Evolutionary conservation across 2,329 filamentous ascomycete species (phyloP).

Genomic region (Colletotrichum musicola): DNA sequence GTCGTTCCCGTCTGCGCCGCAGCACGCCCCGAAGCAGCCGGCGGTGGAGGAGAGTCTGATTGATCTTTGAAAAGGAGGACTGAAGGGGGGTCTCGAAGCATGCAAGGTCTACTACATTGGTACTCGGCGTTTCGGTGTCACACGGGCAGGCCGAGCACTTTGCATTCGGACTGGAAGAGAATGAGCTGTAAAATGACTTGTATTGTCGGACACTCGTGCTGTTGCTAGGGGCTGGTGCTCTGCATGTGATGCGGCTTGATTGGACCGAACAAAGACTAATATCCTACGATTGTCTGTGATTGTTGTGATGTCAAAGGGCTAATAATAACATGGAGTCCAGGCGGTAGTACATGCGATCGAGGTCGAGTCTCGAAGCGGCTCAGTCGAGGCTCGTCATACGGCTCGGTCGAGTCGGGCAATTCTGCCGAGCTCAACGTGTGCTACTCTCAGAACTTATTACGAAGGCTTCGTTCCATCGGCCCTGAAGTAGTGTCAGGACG

Average conservation of each 20-base stretch:
- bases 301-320: too few species aligned
- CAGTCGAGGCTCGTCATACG: too few species aligned
- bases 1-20: constrained; percentile 74
- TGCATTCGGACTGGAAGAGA: constrained; percentile 28
- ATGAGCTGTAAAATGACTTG: constrained; percentile 30
- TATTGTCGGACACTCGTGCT: constrained; percentile 14
- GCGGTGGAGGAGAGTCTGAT: constrained; percentile 83
- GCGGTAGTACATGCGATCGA: too few species aligned
- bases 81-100: constrained; percentile 10
- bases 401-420: too few species aligned
- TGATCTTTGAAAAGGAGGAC: constrained; percentile 68
- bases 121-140: constrained; percentile 32
- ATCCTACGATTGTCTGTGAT: too few species aligned
- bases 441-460: background rate
- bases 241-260: background rate
- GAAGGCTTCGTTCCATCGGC: background rate
- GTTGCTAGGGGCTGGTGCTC: background rate
- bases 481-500: background rate
- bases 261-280: too few species aligned
- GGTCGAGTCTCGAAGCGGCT: too few species aligned
- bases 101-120: constrained; percentile 20
- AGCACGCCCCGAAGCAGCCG: constrained; percentile 70
- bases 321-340: too few species aligned
- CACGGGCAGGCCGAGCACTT: constrained; percentile 14
- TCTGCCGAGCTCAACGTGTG: too few species aligned